phyloP scores from a whole-genome alignment of 148 eudicot genomes.

The Fagopyrum homotropicum region DNA sequence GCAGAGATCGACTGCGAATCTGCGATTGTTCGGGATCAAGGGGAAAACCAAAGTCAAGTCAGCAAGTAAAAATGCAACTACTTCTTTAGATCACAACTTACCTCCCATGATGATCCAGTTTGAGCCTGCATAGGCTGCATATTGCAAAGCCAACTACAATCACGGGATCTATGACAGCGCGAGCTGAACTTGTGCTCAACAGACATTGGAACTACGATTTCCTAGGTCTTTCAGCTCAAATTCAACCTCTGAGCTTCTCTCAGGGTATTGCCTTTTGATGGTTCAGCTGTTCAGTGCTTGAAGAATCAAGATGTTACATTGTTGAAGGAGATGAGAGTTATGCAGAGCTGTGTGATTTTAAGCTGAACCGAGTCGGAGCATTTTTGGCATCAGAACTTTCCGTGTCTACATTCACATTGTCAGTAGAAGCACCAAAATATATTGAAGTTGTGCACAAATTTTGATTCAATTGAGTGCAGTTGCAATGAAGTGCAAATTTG shows the following conservation, averaged over 20 bases:
- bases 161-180: slow-evolving; percentile 45
- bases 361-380: too few species aligned
- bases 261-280: slow-evolving; percentile 11
- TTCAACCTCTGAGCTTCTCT: slow-evolving; percentile 32
- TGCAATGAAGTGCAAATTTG: not conserved
- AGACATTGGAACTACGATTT: slow-evolving; percentile 84
- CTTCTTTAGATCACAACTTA: not conserved
- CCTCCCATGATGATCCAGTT: slow-evolving; percentile 59
- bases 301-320: not conserved
- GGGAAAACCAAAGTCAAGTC: not conserved
- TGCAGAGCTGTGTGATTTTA: not conserved
- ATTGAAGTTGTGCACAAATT: not conserved
- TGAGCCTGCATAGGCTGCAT: slow-evolving; percentile 72
- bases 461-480: not conserved
- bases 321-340: not conserved
- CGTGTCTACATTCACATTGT: too few species aligned
- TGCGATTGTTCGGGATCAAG: not conserved
- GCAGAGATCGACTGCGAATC: not conserved
- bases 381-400: too few species aligned
- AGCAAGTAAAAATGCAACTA: not conserved
- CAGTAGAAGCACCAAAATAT: not conserved
- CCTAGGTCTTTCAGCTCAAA: slow-evolving; percentile 10
- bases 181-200: slow-evolving; percentile 52
- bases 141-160: too few species aligned
- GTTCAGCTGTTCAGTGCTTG: too few species aligned